These are phyloP conservation scores for Gentiana straminea DNA, from an alignment of 257 asterid genomes.

Conservation along the genomic window DNA sequence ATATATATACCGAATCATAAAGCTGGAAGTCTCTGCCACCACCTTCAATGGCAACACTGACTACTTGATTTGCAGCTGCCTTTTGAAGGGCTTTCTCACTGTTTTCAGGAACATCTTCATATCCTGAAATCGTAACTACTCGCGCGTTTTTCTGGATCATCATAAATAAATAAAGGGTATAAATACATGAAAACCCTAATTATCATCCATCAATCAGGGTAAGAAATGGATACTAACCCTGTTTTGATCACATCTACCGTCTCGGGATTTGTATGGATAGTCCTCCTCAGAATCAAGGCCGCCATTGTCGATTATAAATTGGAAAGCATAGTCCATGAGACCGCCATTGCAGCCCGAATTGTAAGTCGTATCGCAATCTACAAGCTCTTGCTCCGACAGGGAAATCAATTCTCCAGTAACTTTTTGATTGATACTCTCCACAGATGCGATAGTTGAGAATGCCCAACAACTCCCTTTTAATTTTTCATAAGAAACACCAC, in stretches of 20 bases:
- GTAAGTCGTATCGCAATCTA: slow-evolving; percentile 27
- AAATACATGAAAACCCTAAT: too few relatives aligned
- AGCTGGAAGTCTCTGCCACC: slow-evolving; percentile 63
- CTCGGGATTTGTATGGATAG: slow-evolving; percentile 28
- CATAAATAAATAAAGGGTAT: not conserved
- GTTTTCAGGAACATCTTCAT: slow-evolving; percentile 38
- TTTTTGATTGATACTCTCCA: slow-evolving; percentile 26
- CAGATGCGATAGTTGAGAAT: slow-evolving; percentile 29
- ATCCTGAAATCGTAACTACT: slow-evolving; percentile 47
- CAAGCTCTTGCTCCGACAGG: slow-evolving; percentile 37
- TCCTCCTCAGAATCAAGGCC: slow-evolving; percentile 36
- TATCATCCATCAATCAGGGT: not conserved
- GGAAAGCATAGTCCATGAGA: slow-evolving; percentile 33
- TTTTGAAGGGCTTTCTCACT: slow-evolving; percentile 40
- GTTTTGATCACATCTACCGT: slow-evolving; percentile 22
- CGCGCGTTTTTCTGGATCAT: slow-evolving; percentile 53
- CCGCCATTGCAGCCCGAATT: slow-evolving; percentile 35
- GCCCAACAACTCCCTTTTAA: slow-evolving; percentile 51
- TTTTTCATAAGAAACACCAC: not conserved
- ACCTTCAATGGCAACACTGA: slow-evolving; percentile 66
- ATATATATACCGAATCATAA: slow-evolving; percentile 34
- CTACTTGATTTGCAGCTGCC: slow-evolving; percentile 47
- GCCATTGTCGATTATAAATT: slow-evolving; percentile 31
- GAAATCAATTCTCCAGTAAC: slow-evolving; percentile 23
- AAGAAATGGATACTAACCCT: slow-evolving; percentile 20